Evolutionary conservation across 805 yeast genomes (phyloP), one percentile per base, ranked within the genome.

Genomic region (Candida patagonica): DNA sequence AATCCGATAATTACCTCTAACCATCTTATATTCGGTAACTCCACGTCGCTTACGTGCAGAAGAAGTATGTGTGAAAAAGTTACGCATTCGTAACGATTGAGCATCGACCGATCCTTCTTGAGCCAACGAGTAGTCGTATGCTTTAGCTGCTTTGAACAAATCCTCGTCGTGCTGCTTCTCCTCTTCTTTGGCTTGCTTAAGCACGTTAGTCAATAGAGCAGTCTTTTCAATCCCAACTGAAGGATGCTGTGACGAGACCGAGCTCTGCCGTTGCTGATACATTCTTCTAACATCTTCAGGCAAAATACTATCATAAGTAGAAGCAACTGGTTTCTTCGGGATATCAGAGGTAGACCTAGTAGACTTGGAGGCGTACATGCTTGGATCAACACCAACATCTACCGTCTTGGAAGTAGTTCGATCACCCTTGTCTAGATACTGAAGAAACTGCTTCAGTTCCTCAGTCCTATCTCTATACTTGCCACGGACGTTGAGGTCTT

Each of bases 81-180:
- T 65, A 16, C 56, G 53, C 12, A 59, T 42, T 12, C 55, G 62
- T 20, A 74, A 46, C 0, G 73, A 56, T 32, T 69, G 54, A 5
- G 68, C 61, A n/a, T 60, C 49, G 8, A 43, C 39, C 9, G 25
- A 13, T 13, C 57, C 51, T 7, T 44, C 29, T 47, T 61, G 57
- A 30, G 63, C 57, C 26, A 50, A 61, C 30, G 73, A 65, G 72
- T 75, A 73, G 39, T 74, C 79, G 43, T 61, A 74, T 0, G 80
- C 77, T 30, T 66, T 64, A 27, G 61, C 52, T 35, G 69, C 70
- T 26, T 76, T 65, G 49, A 72, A 73, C 30, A 61, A 51, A 27
- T 61, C 61, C 42, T 72, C 73, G 26, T 67, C 68, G 24, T 61
- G 62, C 15, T 47, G 35, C 17, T 66, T 67, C 40, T 61, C 62